Percentiles rank a stretch among this genome's conserved stretches.
These are phyloP conservation scores for Ganoderma sinense DNA, from an alignment of 1,284 basidiomycete genomes.

Conservation along the genomic window DNA sequence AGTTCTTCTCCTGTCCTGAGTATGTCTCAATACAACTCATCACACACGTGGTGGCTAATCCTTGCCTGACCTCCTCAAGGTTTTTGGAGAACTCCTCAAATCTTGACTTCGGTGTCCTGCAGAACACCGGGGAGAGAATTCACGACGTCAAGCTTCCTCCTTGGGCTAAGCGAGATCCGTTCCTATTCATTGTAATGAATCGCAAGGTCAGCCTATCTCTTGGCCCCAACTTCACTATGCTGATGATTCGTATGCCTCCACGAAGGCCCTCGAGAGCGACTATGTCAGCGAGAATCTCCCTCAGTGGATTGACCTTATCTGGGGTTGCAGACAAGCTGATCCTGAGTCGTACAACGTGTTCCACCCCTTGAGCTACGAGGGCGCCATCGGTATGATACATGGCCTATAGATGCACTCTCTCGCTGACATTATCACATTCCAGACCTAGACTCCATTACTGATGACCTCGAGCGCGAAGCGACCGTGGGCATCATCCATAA, in stretches of 20 bases:
- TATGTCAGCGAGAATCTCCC: slow-evolving; percentile 89
- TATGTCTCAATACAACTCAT: slow-evolving; percentile 39
- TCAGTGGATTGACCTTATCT: slow-evolving; percentile 93
- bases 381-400: slow-evolving; percentile 71
- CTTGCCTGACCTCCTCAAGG: slow-evolving; percentile 41
- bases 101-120: slow-evolving; percentile 86
- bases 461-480: slow-evolving; percentile 89
- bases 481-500: slow-evolving; percentile 97
- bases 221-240: not conserved
- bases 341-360: slow-evolving; percentile 85
- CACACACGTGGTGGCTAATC: not conserved
- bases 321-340: slow-evolving; percentile 90
- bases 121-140: slow-evolving; percentile 83
- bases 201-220: slow-evolving; percentile 60
- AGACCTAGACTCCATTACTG: slow-evolving; percentile 88
- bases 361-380: slow-evolving; percentile 95
- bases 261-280: slow-evolving; percentile 88
- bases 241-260: not conserved
- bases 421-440: not conserved
- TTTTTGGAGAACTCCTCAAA: slow-evolving; percentile 79
- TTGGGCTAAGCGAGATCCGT: slow-evolving; percentile 89
- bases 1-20: slow-evolving; percentile 88
- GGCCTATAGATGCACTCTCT: slow-evolving; percentile 17
- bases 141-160: slow-evolving; percentile 91
- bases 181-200: slow-evolving; percentile 86